These are phyloP conservation scores for Hypoxylon sp. DNA, from an alignment of 2,329 filamentous ascomycete genomes.

Conservation along the genomic window DNA sequence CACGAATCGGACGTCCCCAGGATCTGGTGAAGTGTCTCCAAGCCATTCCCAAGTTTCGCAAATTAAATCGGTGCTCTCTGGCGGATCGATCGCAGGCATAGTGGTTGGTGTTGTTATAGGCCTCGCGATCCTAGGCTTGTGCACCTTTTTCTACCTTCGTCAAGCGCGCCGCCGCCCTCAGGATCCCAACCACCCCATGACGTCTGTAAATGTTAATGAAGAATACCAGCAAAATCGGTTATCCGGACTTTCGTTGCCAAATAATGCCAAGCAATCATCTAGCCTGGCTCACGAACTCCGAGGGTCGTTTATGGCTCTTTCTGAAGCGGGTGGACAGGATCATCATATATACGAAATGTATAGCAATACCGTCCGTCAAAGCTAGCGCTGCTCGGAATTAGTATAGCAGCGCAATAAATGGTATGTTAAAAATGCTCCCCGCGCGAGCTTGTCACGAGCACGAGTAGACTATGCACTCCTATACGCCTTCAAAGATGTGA, in stretches of 20 bases:
- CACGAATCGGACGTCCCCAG: slow-evolving; percentile 4
- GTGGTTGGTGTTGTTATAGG: slow-evolving; percentile 17
- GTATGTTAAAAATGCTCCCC: not conserved
- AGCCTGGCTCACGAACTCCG: slow-evolving; percentile 5
- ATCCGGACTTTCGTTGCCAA: not conserved
- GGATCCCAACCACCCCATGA: no score
- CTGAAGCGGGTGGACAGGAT: slow-evolving; percentile 21
- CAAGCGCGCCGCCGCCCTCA: not conserved
- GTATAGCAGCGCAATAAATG: not conserved
- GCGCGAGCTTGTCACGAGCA: not conserved
- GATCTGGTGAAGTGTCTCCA: not conserved
- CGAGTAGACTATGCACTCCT: not conserved
- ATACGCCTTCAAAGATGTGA: slow-evolving; percentile 22
- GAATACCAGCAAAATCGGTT: not conserved
- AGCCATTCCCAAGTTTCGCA: not conserved
- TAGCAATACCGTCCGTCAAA: not conserved
- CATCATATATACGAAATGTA: slow-evolving; percentile 16
- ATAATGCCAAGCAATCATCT: slow-evolving; percentile 3
- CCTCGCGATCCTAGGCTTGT: not conserved
- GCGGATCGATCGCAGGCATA: slow-evolving; percentile 22
- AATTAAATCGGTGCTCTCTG: not conserved
- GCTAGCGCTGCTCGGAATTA: not conserved
- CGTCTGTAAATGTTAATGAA: not conserved
- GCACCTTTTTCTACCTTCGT: slow-evolving; percentile 18
- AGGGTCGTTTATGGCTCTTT: not conserved